A percentile compares a stretch with the other conserved stretches of the same genome.
Conservation (phyloP, 768 basidiomycete genomes). For the Mycena alexandri region DNA sequence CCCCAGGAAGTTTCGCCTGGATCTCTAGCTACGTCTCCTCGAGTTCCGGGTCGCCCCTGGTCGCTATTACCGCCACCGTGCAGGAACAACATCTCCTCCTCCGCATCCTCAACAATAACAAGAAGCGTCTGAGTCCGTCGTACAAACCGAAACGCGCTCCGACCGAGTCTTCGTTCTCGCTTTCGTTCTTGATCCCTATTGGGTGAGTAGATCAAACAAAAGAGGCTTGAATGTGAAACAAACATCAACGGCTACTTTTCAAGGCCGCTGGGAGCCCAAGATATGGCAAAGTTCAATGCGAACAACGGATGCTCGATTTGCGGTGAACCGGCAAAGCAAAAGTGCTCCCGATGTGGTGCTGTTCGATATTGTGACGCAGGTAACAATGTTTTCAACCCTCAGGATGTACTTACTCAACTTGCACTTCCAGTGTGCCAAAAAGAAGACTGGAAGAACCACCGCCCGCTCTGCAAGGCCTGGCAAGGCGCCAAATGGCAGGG, state of each 20-base stretch:
- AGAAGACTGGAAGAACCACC: slow-evolving; percentile 36
- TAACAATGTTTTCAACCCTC: background rate
- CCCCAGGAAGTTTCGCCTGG: slow-evolving; percentile 15
- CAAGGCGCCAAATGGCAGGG: slow-evolving; percentile 31
- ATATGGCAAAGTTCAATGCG: slow-evolving; percentile 30
- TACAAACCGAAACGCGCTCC: slow-evolving; percentile 32
- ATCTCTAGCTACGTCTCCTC: slow-evolving; percentile 6
- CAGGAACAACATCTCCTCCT: slow-evolving; percentile 35
- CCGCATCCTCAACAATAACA: slow-evolving; percentile 32
- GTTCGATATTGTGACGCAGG: slow-evolving; percentile 36
- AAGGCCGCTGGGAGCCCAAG: slow-evolving; percentile 26
- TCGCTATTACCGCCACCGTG: slow-evolving; percentile 27
- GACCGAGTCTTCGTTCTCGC: slow-evolving; percentile 28
- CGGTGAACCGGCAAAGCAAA: slow-evolving; percentile 32
- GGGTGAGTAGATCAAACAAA: slow-evolving; percentile 22
- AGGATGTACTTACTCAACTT: background rate
- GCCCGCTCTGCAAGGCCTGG: slow-evolving; percentile 26
- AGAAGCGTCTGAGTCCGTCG: slow-evolving; percentile 22
- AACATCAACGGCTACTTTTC: background rate
- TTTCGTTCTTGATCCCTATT: slow-evolving; percentile 35
- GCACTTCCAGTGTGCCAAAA: slow-evolving; percentile 30
- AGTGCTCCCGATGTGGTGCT: slow-evolving; percentile 33
- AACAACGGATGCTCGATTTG: slow-evolving; percentile 35
- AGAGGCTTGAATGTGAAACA: background rate
- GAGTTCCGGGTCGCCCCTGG: background rate